These are phyloP conservation scores for Erigeron canadensis DNA, from an alignment of 129 eudicot species.

Conservation along the genomic window DNA sequence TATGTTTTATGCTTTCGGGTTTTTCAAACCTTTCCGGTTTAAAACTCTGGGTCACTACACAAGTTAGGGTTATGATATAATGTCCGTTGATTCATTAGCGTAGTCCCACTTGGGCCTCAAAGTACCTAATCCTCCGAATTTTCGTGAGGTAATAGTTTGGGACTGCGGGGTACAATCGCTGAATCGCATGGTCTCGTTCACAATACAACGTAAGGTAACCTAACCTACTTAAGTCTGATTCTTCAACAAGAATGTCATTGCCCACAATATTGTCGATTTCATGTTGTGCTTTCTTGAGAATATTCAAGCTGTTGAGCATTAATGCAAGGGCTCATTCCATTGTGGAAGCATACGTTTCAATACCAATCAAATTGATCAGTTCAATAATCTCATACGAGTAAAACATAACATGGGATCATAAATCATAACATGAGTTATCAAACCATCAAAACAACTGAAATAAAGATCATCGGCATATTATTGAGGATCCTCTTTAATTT, in stretches of 20 bases:
- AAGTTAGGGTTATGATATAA: slow-evolving; percentile 43
- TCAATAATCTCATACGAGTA: background rate
- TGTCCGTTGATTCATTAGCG: slow-evolving; percentile 44
- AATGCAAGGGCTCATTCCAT: slow-evolving; percentile 47
- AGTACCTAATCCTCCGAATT: slow-evolving; percentile 37
- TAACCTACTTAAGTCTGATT: slow-evolving; percentile 37
- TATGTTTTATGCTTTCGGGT: no score
- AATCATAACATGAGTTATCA: background rate
- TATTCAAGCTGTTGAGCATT: slow-evolving; percentile 38
- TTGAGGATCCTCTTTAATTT: slow-evolving; percentile 27
- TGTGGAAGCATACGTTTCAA: slow-evolving; percentile 32
- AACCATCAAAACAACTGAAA: slow-evolving; percentile 29
- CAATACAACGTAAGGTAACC: slow-evolving; percentile 40
- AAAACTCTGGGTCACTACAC: slow-evolving; percentile 47
- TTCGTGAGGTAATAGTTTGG: slow-evolving; percentile 40
- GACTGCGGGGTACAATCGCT: slow-evolving; percentile 39
- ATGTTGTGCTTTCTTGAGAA: slow-evolving; percentile 31
- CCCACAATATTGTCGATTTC: slow-evolving; percentile 36
- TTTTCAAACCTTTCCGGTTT: slow-evolving; percentile 48
- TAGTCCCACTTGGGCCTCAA: slow-evolving; percentile 61
- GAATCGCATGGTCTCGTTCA: slow-evolving; percentile 41
- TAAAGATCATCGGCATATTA: slow-evolving; percentile 29
- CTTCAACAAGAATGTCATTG: slow-evolving; percentile 29
- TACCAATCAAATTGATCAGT: slow-evolving; percentile 27
- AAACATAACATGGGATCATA: no score